Percentiles rank a stretch among this genome's conserved stretches.
Conservation (phyloP, 805 yeast species). For the Huiozyma naganishii region DNA sequence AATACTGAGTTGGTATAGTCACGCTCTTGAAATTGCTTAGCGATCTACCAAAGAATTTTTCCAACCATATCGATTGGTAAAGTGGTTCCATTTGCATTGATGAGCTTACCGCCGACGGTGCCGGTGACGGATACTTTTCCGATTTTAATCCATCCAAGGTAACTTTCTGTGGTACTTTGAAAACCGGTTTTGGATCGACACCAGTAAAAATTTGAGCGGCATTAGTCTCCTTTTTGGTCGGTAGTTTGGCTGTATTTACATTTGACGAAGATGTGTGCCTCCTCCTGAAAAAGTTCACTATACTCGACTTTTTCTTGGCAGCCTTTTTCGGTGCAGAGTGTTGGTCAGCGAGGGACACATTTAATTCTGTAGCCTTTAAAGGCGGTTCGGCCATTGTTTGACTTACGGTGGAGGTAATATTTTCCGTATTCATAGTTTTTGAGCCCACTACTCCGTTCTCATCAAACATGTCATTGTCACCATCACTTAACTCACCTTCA, state of each 20-base stretch:
- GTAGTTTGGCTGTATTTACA: not conserved
- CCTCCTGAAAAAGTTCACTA: slow-evolving; percentile 21
- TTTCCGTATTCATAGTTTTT: not conserved
- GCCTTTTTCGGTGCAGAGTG: not conserved
- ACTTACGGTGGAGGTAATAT: not conserved
- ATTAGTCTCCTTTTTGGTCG: not conserved
- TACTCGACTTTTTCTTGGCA: slow-evolving; percentile 14
- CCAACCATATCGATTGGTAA: slow-evolving; percentile 19
- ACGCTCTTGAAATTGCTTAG: slow-evolving; percentile 19
- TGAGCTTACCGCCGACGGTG: slow-evolving; percentile 1
- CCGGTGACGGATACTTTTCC: not conserved
- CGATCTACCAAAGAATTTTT: slow-evolving; percentile 14
- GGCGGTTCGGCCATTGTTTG: not conserved
- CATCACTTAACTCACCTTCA: not conserved
- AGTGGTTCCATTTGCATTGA: slow-evolving; percentile 2
- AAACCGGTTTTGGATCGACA: not conserved
- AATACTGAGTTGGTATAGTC: slow-evolving; percentile 18
- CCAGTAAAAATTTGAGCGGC: not conserved
- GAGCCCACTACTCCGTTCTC: not conserved
- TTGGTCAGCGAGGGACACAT: not conserved
- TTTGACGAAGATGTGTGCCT: slow-evolving; percentile 8
- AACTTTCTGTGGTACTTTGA: slow-evolving; percentile 1
- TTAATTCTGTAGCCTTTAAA: too few species aligned
- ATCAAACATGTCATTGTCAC: not conserved
- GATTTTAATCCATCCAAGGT: not conserved